A percentile compares a stretch with the other conserved stretches of the same genome.
Evolutionary conservation across 2,329 filamentous ascomycete genomes (phyloP).

Genomic region (Arachnomyces sp.): DNA sequence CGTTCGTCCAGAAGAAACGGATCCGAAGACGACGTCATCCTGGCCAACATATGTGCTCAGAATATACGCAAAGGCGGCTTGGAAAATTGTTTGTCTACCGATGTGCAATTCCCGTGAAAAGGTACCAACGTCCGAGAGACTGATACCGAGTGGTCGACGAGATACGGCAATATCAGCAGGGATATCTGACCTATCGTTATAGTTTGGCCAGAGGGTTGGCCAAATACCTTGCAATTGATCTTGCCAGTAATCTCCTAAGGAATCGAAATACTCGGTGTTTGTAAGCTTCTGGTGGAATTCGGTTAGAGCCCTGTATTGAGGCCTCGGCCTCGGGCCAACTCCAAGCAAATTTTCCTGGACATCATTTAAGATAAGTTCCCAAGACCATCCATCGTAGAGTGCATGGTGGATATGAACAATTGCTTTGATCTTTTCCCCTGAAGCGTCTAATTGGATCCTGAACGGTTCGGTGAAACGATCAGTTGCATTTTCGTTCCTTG

Average conservation of each 20-base stretch:
- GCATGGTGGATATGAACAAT: slow-evolving; percentile 67
- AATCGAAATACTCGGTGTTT: slow-evolving; percentile 25
- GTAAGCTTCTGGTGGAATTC: slow-evolving; percentile 36
- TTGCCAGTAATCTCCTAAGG: slow-evolving; percentile 59
- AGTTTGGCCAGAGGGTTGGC: slow-evolving; percentile 50
- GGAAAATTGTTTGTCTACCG: slow-evolving; percentile 65
- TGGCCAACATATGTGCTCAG: slow-evolving; percentile 57
- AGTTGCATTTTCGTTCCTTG: slow-evolving; percentile 20
- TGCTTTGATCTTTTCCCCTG: slow-evolving; percentile 16
- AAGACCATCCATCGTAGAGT: slow-evolving; percentile 88
- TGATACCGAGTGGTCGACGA: slow-evolving; percentile 26
- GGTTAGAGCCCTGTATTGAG: slow-evolving; percentile 55
- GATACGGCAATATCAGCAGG: slow-evolving; percentile 20
- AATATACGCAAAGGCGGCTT: slow-evolving; percentile 60
- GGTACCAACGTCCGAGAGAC: slow-evolving; percentile 26
- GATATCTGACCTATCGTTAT: slow-evolving; percentile 35
- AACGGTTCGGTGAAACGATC: slow-evolving; percentile 50
- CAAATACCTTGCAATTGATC: slow-evolving; percentile 53
- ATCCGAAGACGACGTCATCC: slow-evolving; percentile 63
- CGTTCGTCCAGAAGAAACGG: slow-evolving; percentile 73
- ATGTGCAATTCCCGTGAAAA: slow-evolving; percentile 38
- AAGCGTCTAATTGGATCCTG: slow-evolving; percentile 46
- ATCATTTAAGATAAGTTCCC: slow-evolving; percentile 65
- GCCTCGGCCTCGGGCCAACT: slow-evolving; percentile 32
- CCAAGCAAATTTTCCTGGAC: slow-evolving; percentile 45